phyloP scores from a whole-genome alignment of 306 rosid species.

The Vigna unguiculata region DNA sequence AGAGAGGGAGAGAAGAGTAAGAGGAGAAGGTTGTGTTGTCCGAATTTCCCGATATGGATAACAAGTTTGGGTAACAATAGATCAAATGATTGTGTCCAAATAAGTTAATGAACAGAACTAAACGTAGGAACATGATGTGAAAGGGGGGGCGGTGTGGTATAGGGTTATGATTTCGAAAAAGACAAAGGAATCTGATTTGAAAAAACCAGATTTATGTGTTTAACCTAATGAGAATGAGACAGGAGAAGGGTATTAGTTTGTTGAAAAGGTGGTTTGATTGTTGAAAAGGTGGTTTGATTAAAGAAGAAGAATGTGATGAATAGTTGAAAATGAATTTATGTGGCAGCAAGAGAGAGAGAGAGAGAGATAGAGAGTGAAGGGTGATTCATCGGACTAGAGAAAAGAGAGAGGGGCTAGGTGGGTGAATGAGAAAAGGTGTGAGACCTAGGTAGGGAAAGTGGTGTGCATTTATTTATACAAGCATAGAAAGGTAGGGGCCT shows the following conservation, averaged over 20 bases:
- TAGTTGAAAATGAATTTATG: slow-evolving; percentile 12
- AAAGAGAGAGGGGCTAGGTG: slow-evolving; percentile 21
- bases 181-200: slow-evolving; percentile 51
- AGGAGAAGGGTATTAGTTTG: no score
- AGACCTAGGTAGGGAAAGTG: slow-evolving; percentile 44
- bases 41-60: slow-evolving; percentile 52
- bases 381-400: slow-evolving; percentile 50
- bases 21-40: slow-evolving; percentile 44
- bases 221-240: no score
- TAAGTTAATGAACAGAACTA: slow-evolving; percentile 67
- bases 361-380: not conserved
- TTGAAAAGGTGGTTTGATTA: no score
- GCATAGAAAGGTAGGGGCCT: slow-evolving; percentile 65
- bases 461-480: slow-evolving; percentile 55
- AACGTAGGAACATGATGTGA: slow-evolving; percentile 45
- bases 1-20: not conserved
- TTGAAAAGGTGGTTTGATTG: no score
- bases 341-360: not conserved
- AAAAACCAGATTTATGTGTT: no score
- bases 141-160: slow-evolving; percentile 38
- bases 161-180: slow-evolving; percentile 18
- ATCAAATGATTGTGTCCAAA: slow-evolving; percentile 66
- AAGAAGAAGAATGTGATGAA: not conserved
- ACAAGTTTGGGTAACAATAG: slow-evolving; percentile 45
- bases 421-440: slow-evolving; percentile 41